These are phyloP conservation scores for Pichia sp. DNA, from an alignment of 1,139 yeast genomes.

Conservation along the genomic window DNA sequence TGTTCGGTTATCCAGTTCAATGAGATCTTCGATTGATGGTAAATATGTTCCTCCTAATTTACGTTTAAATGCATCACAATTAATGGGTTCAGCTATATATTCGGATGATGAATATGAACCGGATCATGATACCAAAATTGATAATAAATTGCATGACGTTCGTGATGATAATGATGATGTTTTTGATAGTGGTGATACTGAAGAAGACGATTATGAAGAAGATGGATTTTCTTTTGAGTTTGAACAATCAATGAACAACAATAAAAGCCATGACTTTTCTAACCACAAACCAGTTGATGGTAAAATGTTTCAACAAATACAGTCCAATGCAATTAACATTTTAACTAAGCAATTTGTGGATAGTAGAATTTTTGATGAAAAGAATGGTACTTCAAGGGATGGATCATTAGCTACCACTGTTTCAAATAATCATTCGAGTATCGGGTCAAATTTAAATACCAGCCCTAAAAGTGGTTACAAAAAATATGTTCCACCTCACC, in stretches of 20 bases:
- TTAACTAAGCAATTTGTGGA: conserved; percentile 24
- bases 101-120: conserved; percentile 35
- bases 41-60: conserved; percentile 66
- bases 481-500: conserved; percentile 45
- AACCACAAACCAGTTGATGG: conserved; percentile 27
- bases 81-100: conserved; percentile 13
- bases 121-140: conserved; percentile 21
- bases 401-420: conserved; percentile 21
- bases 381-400: conserved; percentile 21
- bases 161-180: conserved; percentile 2
- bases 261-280: conserved; percentile 1
- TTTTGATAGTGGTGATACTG: conserved; percentile 1
- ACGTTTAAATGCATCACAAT: conserved; percentile 6
- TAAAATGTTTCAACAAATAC: conserved; percentile 29
- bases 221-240: conserved; percentile 16
- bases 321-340: conserved; percentile 14
- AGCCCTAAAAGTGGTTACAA: conserved; percentile 18
- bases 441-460: conserved; percentile 22
- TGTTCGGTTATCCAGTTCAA: conserved; percentile 5
- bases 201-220: conserved; percentile 15
- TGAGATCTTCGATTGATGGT: conserved; percentile 16
- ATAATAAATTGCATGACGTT: conserved; percentile 9
- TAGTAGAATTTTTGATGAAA: conserved; percentile 14
- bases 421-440: conserved; percentile 22
- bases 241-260: conserved; percentile 6